Base-by-base conservation (phyloP, 2,329 filamentous ascomycete species). In the Exophiala lecanii-corni region DNA sequence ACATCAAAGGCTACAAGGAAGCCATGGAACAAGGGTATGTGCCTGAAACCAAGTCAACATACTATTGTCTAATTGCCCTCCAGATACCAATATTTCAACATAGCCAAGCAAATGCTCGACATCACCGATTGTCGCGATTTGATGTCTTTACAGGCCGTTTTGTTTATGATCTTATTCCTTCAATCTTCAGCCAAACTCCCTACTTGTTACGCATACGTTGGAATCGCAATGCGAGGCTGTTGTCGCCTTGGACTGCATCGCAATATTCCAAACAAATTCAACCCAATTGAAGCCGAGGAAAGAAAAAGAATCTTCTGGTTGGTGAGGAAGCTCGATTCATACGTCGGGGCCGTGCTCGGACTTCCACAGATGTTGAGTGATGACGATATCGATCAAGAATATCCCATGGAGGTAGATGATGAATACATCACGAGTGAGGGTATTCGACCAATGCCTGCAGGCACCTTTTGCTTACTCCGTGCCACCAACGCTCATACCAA, bases 111-210 rank as follows among this genome's bases (percentile, higher is more conserved):
- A 32, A 70, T 89, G 44, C 67, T 89, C 36, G 73, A 76, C 50
- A 67, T 75, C 28, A 75, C 72, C 1, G 72, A 75, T 49, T 89
- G 84, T 54, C 79, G 85, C 35, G 85, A 89, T 58, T 69, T 91
- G 32, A 76, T 73, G 15, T 85, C 85, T 1, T 68, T 91, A 6
- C 86, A 92, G 61, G 79, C 83, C 2, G 73, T 92, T 5, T 67
- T 89, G 15, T 89, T 87, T 60, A 85, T 89, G 75, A 84, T 89
- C 36, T 68, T 91, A 2, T 92, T 89, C 58, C 72, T 91, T 1
- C 86, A 92, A 58, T 80, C 83, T 2, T 86, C 86, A 2, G 84
- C 85, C 7, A 86, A 87, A 58, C 68, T 91, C 20, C 86, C 81
- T 58, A 84, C 81, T 7, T 91, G 86, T 59, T 91, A 91, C 62